Base-by-base conservation (phyloP, 2,329 filamentous ascomycete genomes). In the Fusarium napiforme region DNA sequence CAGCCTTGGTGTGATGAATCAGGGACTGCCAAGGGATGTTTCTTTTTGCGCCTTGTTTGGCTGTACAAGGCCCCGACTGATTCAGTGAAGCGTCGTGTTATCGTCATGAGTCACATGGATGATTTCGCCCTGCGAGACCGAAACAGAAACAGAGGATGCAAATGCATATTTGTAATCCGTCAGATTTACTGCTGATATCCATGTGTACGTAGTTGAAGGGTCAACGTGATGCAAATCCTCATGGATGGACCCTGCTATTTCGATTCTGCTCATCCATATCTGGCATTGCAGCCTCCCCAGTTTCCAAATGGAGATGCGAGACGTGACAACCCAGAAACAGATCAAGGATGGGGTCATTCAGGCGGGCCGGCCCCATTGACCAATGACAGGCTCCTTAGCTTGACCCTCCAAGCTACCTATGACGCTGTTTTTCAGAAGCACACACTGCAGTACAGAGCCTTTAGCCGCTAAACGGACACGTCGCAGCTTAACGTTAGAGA, bases 401-500 rank as follows among this genome's bases (percentile, higher is more conserved):
- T 42, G 72, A 60, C 72, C 72, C 50, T 52, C 50, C 58, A 39
- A 61, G 60, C 64, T 62, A 28, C 28, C 28, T 28, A 74, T 72
- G 72, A 72, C 62, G 58, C 52, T 64, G 55, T 66, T 69, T 26
- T 40, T 55, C 53, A 59, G 52, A 62, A 58, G 50, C 39, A 56
- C 42, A 69, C 56, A 39, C 42, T 60, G 36, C 47, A 40, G 42
- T 55, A 49, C 40, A 58, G 55, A 58, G 50, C 50, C 40, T 61
- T 56, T 62, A 53, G 53, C 67, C 68, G 56, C 49, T 74, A 57
- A 61, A 76, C 52, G 75, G 75, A 72, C 75, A 77, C 75, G 75
- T 77, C 74, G 74, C 73, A 69, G 47, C 60, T 59, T 56, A 59
- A 70, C 62, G 59, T 57, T 50, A 52, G 62, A 64, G 53, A 34